phyloP scores from a whole-genome alignment of 2,329 filamentous ascomycete species.

The Hypoxylon sp. region DNA sequence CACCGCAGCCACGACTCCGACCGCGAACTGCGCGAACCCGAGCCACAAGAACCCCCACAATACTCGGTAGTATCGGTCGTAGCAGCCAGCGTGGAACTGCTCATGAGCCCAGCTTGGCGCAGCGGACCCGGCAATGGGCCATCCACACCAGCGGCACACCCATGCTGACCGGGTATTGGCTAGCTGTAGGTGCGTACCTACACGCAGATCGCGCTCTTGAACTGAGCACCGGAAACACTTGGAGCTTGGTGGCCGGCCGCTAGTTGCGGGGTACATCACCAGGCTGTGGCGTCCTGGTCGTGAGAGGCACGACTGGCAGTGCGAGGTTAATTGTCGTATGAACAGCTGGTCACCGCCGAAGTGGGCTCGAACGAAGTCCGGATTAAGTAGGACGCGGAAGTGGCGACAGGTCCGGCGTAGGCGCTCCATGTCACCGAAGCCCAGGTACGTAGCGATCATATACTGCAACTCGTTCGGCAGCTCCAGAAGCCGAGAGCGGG shows the following conservation, averaged over 20 bases:
- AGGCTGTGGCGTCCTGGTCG: constrained; percentile 53
- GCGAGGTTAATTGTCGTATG: constrained; percentile 54
- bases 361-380: constrained; percentile 55
- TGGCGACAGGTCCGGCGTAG: constrained; percentile 60
- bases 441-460: constrained; percentile 58
- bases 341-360: constrained; percentile 55
- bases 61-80: constrained; percentile 56
- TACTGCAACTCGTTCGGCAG: constrained; percentile 62
- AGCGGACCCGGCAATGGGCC: constrained; percentile 52
- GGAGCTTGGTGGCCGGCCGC: constrained; percentile 58
- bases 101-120: constrained; percentile 54
- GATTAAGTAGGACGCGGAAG: constrained; percentile 56
- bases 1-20: constrained; percentile 56
- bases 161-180: constrained; percentile 56
- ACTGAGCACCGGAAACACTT: constrained; percentile 60
- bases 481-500: constrained; percentile 50
- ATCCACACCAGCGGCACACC: constrained; percentile 63
- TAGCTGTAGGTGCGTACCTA: constrained; percentile 58
- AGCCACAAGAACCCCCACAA: constrained; percentile 58
- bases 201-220: constrained; percentile 54
- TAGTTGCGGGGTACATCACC: constrained; percentile 53
- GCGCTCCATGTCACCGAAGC: constrained; percentile 61
- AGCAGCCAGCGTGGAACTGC: constrained; percentile 61
- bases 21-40: constrained; percentile 57
- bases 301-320: constrained; percentile 60